These are phyloP conservation scores for Pseudohalonectria lignicola DNA, from an alignment of 2,329 filamentous ascomycete genomes.

Conservation along the genomic window DNA sequence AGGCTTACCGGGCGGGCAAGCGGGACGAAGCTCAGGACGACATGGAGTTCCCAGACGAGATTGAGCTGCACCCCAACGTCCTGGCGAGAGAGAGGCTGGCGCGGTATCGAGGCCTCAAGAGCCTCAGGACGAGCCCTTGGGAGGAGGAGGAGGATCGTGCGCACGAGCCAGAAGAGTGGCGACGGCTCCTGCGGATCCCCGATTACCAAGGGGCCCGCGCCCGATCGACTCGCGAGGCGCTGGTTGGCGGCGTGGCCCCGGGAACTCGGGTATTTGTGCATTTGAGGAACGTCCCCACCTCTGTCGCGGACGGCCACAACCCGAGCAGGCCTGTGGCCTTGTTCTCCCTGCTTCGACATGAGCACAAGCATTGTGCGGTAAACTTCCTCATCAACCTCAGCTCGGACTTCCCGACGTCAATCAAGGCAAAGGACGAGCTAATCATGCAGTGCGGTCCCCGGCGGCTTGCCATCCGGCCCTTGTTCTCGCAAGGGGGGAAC, in stretches of 20 bases:
- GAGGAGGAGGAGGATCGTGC: constrained; percentile 78
- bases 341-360: constrained; percentile 83
- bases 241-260: constrained; percentile 76
- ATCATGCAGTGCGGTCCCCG: constrained; percentile 86
- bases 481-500: constrained; percentile 81
- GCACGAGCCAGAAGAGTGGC: constrained; percentile 85
- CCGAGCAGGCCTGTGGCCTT: constrained; percentile 55
- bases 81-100: constrained; percentile 75
- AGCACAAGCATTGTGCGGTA: constrained; percentile 84
- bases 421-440: constrained; percentile 87
- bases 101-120: constrained; percentile 87
- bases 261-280: constrained; percentile 78
- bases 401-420: constrained; percentile 61
- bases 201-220: constrained; percentile 82
- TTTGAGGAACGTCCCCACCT: constrained; percentile 41
- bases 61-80: constrained; percentile 83
- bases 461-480: constrained; percentile 75
- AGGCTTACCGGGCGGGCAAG: constrained; percentile 68
- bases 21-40: constrained; percentile 79
- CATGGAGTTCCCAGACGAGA: constrained; percentile 92
- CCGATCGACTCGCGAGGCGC: constrained; percentile 65
- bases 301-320: constrained; percentile 33
- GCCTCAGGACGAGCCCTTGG: constrained; percentile 77
- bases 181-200: constrained; percentile 71
- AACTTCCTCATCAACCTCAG: constrained; percentile 85